Base-by-base conservation (phyloP, 1,139 yeast species). In the Candida tunisiensis region DNA sequence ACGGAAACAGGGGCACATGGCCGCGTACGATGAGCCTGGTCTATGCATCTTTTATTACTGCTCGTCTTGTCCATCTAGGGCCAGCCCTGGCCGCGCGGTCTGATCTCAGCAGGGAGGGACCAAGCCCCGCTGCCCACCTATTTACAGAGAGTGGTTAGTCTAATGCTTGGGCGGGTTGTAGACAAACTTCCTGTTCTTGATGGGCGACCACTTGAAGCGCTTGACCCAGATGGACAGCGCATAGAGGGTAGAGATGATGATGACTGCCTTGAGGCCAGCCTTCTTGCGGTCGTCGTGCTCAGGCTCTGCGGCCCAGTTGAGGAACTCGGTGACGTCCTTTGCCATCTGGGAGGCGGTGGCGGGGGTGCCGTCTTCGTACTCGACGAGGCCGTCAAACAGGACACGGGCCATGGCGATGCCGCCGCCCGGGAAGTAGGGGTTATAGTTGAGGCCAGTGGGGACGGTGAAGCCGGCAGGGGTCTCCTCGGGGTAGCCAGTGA, bases 341-440 rank as follows among this genome's bases (percentile, higher is more conserved):
- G 99, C 98, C 96, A 88, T 83, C 65, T 88, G 99, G 33, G 98
- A 77, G 40, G 98, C 75, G 33, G 96, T 74, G 34, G 98, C 96
- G 32, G 93, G 94, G 37, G 98, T 91, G 51, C 98, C 98, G 55
- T 88, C 98, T 55, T 88, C 98, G 60, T 74, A 88, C 65, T 88
- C 99, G 40, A 88, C 96, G 52, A 88, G 66, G 42, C 82, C 98
- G 52, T 88, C 98, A 46, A 83, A 88, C 58, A 88, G 68, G 35
- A 85, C 96, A 65, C 98, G 79, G 53, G 82, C 96, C 98, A 88
- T 88, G 49, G 95, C 96, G 65, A 88, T 85, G 27, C 95, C 68
- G 42, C 98, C 96, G 62, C 96, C 96, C 51, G 99, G 96, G 93
- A 88, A 88, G 69, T 88, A 88, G 52, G 98, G 98, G 69, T 91